Evolutionary conservation across 164 flowering plant species (phyloP).

Genomic region (Liriodendron chinense): DNA sequence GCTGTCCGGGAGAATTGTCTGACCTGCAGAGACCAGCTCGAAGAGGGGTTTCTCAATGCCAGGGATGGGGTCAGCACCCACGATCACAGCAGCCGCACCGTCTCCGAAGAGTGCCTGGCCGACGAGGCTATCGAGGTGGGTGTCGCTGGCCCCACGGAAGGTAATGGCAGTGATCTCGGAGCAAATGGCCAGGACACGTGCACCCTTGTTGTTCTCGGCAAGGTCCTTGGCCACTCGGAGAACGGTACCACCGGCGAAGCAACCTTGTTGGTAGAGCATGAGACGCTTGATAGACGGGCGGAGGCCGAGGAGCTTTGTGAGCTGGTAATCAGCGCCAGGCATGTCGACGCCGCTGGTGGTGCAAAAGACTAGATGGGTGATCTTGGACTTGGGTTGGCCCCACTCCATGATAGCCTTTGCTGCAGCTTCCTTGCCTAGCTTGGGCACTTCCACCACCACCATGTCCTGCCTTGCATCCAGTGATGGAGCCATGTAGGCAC

Average conservation of each 20-base stretch:
- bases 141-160: conserved; percentile 37
- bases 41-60: conserved; percentile 33
- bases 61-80: conserved; percentile 35
- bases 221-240: conserved; percentile 46
- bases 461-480: conserved; percentile 44
- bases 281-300: conserved; percentile 43
- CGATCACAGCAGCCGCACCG: conserved; percentile 43
- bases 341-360: conserved; percentile 47
- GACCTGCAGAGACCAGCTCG: conserved; percentile 37
- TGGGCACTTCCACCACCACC: conserved; percentile 40
- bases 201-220: conserved; percentile 50
- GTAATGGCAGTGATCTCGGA: conserved; percentile 33
- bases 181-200: conserved; percentile 45
- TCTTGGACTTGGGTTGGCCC: conserved; percentile 50
- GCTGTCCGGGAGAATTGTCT: conserved; percentile 39
- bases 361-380: conserved; percentile 53
- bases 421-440: conserved; percentile 46
- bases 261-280: conserved; percentile 48
- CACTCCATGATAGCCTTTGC: conserved; percentile 45
- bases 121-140: conserved; percentile 40
- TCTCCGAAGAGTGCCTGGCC: conserved; percentile 46
- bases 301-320: conserved; percentile 47
- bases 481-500: conserved; percentile 41
- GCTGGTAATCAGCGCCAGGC: conserved; percentile 51
- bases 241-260: conserved; percentile 42